Base-by-base conservation (phyloP, 192 early-diverging fungal species). In the Entomortierella parvispora region DNA sequence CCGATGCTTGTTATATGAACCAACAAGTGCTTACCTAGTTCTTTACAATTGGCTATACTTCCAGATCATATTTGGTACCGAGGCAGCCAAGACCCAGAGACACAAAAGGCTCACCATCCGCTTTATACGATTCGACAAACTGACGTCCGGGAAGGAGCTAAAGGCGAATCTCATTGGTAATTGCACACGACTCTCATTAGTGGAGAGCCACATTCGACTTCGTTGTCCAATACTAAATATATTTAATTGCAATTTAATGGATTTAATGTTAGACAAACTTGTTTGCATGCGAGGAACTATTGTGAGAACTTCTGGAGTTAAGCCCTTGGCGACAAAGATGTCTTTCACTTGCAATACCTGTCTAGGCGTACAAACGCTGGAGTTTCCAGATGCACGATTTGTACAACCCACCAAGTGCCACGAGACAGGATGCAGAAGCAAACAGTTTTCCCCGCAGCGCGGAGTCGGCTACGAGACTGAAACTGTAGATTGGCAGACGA, bases 401-500 rank as follows among this genome's bases (percentile, higher is more conserved):
- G 77, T 81, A 43, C 55, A 66, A 31, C 92, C 94, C 14, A 55
- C 69, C 10, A 88, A 84, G 58, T 95, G 93, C 70, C 20, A 34
- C 34, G 77, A 83, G 12, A 65, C 68, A 40, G 92, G 92, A 0
- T 95, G 94, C 72, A 89, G 88, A 62, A 82, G 87, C 65, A 82
- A 81, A 28, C 58, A 83, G 22, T 94, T 94, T 76, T 81, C 84
- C 9, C 85, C 91, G 15, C 82, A 87, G 34, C 82, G 85, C 45
- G 83, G 82, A 17, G 68, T 81, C 10, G 75, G 54, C 15, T 68
- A 68, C 45, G 80, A 85, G 9, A 89, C 89, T 1, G 69, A 79
- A 1, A 90, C 91, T 11, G 83, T 89, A 0, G 93, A 95, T 68
- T 93, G 90, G 88, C 93, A 94, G 63, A 87, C 86, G 57, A 90